Conservation (phyloP, 331 rosid species). For the Acacia concinna region DNA sequence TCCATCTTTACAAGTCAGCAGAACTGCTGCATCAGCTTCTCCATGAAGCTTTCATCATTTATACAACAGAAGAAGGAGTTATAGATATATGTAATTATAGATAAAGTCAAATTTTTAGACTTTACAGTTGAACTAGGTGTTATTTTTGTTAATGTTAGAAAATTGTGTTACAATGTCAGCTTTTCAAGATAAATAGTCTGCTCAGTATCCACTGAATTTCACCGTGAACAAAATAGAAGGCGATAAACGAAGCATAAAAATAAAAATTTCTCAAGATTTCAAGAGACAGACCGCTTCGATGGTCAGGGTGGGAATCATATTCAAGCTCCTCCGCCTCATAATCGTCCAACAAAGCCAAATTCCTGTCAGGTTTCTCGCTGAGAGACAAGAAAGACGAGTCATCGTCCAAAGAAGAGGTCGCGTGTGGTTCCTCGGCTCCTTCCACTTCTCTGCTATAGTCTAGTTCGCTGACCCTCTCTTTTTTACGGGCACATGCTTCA, state of each 20-base stretch:
- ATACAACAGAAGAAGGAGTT: background rate
- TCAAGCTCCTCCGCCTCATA: slow-evolving; percentile 79
- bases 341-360: slow-evolving; percentile 68
- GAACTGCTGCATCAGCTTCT: background rate
- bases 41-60: background rate
- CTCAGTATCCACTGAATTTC: background rate
- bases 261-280: background rate
- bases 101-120: background rate
- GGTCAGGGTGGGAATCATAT: slow-evolving; percentile 46
- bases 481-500: slow-evolving; percentile 22
- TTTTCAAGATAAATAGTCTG: background rate
- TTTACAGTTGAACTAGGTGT: background rate
- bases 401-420: slow-evolving; percentile 55
- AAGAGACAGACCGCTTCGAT: slow-evolving; percentile 69
- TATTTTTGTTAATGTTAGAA: background rate
- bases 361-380: slow-evolving; percentile 80
- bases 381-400: slow-evolving; percentile 75
- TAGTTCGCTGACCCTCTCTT: slow-evolving; percentile 25
- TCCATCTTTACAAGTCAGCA: background rate
- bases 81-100: too few relatives aligned
- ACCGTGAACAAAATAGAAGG: background rate
- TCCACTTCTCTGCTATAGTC: slow-evolving; percentile 1
- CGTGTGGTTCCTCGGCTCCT: slow-evolving; percentile 24
- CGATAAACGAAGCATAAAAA: background rate
- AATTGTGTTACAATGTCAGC: background rate